Evolutionary conservation across 176 grass and related monocot genomes (phyloP), one percentile per base, ranked within the genome.

Genomic region (Zea luxurians): DNA sequence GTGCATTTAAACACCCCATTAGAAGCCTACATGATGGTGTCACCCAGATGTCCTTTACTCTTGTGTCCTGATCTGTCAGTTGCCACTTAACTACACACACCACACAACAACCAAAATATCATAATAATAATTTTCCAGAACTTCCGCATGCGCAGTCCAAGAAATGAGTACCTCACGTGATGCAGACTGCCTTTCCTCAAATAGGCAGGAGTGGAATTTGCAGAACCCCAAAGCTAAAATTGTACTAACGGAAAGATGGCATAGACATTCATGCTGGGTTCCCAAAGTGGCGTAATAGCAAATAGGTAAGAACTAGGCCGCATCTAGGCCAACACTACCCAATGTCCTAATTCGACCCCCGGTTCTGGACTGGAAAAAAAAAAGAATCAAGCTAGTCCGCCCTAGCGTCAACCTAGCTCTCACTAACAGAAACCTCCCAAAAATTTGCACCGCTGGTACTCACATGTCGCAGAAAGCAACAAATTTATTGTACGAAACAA

Each of bases 271-370:
- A 3, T 50, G 27, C 15, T 68, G 42, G 40, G 34, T 71, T 57
- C 17, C 76, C 36, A 6, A 78, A 66, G 76, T 79, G 76, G 36
- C 4, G 16, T 4, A 21, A 13, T 81, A 62, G 50, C 13, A 37
- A 80, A 53, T 70, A 38, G 68, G 0, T 20, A 54, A 55, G 63
- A 79, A 66, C 37, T 79, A 79, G 76, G 54, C 47, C 6, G 72
- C 71, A 80, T 88, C 77, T 88, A 48, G 70, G 55, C 37, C n/a
- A 84, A 45, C 77, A 66, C 37, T 55, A 20, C 13, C 70, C 38
- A 10, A 38, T 68, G 53, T 79, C 86, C 70, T 54, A 27, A 75
- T 59, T 50, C 46, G 68, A 83, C 75, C 75, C 34, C 76, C 70
- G 64, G 17, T 46, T 11, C 61, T 10, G 44, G 60, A 46, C 59